These are phyloP conservation scores for Aphanomyces euteiches DNA, from an alignment of 352 stramenopile species.

Conservation along the genomic window DNA sequence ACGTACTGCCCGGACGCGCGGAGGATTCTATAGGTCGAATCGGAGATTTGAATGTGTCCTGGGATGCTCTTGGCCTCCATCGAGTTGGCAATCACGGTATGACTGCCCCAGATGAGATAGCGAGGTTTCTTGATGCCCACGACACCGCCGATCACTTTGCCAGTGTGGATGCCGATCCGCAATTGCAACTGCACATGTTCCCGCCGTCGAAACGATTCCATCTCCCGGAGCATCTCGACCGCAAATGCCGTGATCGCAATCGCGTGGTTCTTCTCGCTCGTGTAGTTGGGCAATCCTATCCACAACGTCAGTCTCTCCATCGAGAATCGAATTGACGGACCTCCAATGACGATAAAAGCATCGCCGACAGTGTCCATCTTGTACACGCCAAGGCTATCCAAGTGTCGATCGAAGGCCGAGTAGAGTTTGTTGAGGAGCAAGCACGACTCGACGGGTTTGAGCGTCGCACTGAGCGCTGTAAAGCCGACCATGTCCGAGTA, in stretches of 20 bases:
- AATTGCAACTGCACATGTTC: slow-evolving; percentile 72
- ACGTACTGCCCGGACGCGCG: slow-evolving; percentile 48
- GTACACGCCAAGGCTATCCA: slow-evolving; percentile 79
- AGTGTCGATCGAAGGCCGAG: slow-evolving; percentile 70
- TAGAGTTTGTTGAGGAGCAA: slow-evolving; percentile 81
- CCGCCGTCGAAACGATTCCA: slow-evolving; percentile 64
- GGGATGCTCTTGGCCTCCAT: slow-evolving; percentile 67
- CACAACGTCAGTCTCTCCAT: neutral
- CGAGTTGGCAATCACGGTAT: slow-evolving; percentile 73
- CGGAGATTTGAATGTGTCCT: slow-evolving; percentile 58
- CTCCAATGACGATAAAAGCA: slow-evolving; percentile 80
- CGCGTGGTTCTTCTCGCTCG: slow-evolving; percentile 66
- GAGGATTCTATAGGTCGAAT: slow-evolving; percentile 57
- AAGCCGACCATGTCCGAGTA: slow-evolving; percentile 87
- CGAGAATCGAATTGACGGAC: neutral
- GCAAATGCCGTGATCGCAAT: slow-evolving; percentile 74
- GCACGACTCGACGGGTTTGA: slow-evolving; percentile 65
- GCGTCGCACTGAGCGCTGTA: slow-evolving; percentile 55
- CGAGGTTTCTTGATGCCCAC: slow-evolving; percentile 81
- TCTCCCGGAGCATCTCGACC: slow-evolving; percentile 82
- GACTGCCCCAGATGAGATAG: slow-evolving; percentile 81
- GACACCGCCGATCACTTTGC: slow-evolving; percentile 74
- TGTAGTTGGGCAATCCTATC: slow-evolving; percentile 53
- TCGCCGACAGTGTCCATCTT: slow-evolving; percentile 86
- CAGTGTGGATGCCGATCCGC: slow-evolving; percentile 82